Percentiles rank a stretch among this genome's conserved stretches.
These are phyloP conservation scores for Pestalotiopsis sp. DNA, from an alignment of 2,329 filamentous ascomycete species.

Conservation along the genomic window DNA sequence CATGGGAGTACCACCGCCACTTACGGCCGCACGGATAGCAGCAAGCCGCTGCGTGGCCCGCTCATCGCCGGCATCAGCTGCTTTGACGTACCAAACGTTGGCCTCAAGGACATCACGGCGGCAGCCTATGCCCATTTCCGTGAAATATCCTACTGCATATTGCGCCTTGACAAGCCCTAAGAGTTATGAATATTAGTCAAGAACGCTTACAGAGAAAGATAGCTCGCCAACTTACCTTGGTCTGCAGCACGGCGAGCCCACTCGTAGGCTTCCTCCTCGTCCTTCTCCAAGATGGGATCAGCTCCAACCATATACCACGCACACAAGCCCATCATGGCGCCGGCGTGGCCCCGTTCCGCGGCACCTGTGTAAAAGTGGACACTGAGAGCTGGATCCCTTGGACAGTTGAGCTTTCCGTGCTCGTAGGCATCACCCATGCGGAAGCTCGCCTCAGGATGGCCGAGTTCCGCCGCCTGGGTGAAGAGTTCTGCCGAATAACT, in stretches of 20 bases:
- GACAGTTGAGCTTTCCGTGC: constrained; percentile 84
- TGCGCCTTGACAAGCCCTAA: constrained; percentile 75
- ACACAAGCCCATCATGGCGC: constrained; percentile 97
- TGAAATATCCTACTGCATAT: constrained; percentile 96
- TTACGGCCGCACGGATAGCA: constrained; percentile 83
- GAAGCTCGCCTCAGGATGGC: constrained; percentile 83
- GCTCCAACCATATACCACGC: constrained; percentile 99
- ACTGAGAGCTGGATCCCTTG: constrained; percentile 86
- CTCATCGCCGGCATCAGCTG: constrained; percentile 89
- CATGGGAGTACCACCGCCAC: constrained; percentile 55
- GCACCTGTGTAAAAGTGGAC: constrained; percentile 97
- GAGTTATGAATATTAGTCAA: neutral
- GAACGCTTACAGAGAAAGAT: neutral
- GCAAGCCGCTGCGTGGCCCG: constrained; percentile 84
- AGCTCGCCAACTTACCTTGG: constrained; percentile 62
- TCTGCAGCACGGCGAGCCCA: constrained; percentile 91
- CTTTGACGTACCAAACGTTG: constrained; percentile 98
- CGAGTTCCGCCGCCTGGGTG: constrained; percentile 90
- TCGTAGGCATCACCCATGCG: constrained; percentile 97
- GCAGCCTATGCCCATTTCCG: constrained; percentile 97
- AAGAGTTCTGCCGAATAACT: constrained; percentile 91
- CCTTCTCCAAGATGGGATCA: constrained; percentile 87
- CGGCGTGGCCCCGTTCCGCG: constrained; percentile 79
- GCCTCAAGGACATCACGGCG: constrained; percentile 92
- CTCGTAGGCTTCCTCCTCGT: constrained; percentile 94